phyloP scores from a whole-genome alignment of 768 basidiomycete species.

The Boletus patriciae region DNA sequence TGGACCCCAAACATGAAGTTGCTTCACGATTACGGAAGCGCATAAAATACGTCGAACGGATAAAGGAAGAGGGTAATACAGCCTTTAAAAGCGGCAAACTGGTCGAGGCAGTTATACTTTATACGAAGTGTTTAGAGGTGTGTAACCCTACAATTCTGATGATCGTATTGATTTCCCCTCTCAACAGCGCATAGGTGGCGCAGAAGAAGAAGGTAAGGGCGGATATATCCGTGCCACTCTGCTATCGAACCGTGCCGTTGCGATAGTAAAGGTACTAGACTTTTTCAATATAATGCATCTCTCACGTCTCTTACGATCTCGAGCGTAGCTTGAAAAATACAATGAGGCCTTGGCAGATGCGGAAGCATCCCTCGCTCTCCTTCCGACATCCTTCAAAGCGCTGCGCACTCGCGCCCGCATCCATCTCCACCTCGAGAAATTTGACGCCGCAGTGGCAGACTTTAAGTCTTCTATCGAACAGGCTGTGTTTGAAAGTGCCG shows the following conservation, averaged over 20 bases:
- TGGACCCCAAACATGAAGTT: slow-evolving; percentile 73
- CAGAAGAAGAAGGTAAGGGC: slow-evolving; percentile 71
- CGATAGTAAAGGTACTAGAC: slow-evolving; percentile 62
- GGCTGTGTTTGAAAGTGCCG: slow-evolving; percentile 61
- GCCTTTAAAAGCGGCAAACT: slow-evolving; percentile 65
- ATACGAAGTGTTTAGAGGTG: slow-evolving; percentile 71
- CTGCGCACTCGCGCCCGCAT: slow-evolving; percentile 84
- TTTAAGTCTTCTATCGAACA: slow-evolving; percentile 81
- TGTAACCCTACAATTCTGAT: slow-evolving; percentile 13
- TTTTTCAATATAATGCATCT: not conserved
- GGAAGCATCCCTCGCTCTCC: slow-evolving; percentile 60
- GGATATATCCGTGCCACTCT: slow-evolving; percentile 80
- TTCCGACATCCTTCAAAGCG: slow-evolving; percentile 76
- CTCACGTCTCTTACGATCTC: slow-evolving; percentile 7
- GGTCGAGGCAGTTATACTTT: slow-evolving; percentile 64
- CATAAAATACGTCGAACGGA: slow-evolving; percentile 76
- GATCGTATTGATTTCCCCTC: not conserved
- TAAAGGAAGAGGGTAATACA: slow-evolving; percentile 83
- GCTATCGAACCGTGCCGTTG: slow-evolving; percentile 81
- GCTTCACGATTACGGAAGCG: slow-evolving; percentile 73
- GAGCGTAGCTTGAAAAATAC: slow-evolving; percentile 55
- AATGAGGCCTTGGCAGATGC: slow-evolving; percentile 73
- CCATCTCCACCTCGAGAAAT: slow-evolving; percentile 70
- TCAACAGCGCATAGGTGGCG: slow-evolving; percentile 61
- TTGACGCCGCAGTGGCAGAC: slow-evolving; percentile 67